Conservation (phyloP, 1,284 basidiomycete species). For the Cutaneotrichosporon daszewskae region DNA sequence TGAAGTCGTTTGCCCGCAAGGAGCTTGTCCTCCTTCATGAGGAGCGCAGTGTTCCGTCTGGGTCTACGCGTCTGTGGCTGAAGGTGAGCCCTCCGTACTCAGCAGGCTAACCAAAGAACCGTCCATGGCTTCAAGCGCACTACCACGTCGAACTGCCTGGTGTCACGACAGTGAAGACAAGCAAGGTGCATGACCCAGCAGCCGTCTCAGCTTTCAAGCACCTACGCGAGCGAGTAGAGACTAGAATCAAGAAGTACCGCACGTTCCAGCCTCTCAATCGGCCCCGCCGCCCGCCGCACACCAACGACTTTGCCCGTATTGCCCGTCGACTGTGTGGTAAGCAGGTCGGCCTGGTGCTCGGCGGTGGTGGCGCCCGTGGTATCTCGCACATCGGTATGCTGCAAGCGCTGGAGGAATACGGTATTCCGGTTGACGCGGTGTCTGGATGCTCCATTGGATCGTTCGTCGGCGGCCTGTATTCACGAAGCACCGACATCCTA, state of each 20-base stretch:
- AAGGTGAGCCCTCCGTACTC: conserved; percentile 55
- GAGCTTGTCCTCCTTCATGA: conserved; percentile 92
- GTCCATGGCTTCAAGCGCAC: conserved; percentile 69
- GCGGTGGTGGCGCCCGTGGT: conserved; percentile 92
- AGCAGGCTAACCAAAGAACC: conserved; percentile 54
- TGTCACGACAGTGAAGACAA: conserved; percentile 56
- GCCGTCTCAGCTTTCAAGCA: conserved; percentile 71
- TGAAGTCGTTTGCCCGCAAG: conserved; percentile 95
- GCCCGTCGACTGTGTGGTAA: conserved; percentile 87
- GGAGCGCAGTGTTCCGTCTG: conserved; percentile 79
- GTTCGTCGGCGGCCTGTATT: conserved; percentile 93
- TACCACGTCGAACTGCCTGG: conserved; percentile 48
- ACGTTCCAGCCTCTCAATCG: conserved; percentile 61
- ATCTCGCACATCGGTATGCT: conserved; percentile 88
- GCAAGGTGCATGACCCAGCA: conserved; percentile 69
- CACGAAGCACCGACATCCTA: conserved; percentile 84
- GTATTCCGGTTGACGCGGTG: conserved; percentile 88
- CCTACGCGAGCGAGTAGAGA: conserved; percentile 84
- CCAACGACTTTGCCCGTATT: conserved; percentile 87
- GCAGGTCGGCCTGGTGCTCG: conserved; percentile 88
- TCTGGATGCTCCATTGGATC: conserved; percentile 85
- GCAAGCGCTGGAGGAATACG: conserved; percentile 82
- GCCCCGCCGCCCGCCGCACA: conserved; percentile 69
- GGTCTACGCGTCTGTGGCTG: conserved; percentile 93
- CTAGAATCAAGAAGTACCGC: conserved; percentile 78